Percentiles rank a stretch among this genome's conserved stretches.
phyloP scores from a whole-genome alignment of 2,329 filamentous ascomycete species.

The Leptographium galeiforme region DNA sequence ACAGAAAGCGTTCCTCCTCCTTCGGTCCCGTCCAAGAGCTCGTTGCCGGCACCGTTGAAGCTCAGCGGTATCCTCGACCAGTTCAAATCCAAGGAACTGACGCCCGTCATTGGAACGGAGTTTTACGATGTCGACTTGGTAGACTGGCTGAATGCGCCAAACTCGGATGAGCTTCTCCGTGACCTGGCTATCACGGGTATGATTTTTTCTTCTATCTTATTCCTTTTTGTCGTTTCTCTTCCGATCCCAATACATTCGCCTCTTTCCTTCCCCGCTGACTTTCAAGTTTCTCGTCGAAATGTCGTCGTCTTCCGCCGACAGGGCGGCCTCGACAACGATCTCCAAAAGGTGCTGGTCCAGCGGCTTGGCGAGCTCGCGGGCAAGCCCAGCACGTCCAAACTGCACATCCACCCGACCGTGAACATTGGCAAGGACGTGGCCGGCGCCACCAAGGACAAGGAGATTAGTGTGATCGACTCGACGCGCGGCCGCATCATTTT shows the following conservation, averaged over 20 bases:
- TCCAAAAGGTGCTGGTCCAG: conserved; percentile 9
- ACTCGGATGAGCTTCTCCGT: conserved; percentile 40
- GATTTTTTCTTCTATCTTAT: conserved; percentile 4
- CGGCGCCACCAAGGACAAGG: conserved; percentile 16
- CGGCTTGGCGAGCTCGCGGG: conserved; percentile 9
- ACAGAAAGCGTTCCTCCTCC: neutral
- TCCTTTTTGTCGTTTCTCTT: neutral
- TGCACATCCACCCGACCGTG: conserved; percentile 37
- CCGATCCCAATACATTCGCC: neutral
- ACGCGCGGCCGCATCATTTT: conserved; percentile 6
- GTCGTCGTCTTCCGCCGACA: conserved; percentile 38
- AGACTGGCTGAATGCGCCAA: conserved; percentile 38
- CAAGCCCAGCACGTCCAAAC: conserved; percentile 30
- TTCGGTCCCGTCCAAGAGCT: neutral
- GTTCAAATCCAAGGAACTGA: conserved; percentile 33
- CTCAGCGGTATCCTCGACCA: conserved; percentile 24
- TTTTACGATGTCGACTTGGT: conserved; percentile 35
- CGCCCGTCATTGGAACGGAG: conserved; percentile 42
- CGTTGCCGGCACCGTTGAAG: conserved; percentile 8
- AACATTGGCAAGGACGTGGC: conserved; percentile 3
- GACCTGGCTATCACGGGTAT: conserved; percentile 49
- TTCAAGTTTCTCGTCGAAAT: conserved; percentile 30
- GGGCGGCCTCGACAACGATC: conserved; percentile 15
- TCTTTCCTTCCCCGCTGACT: neutral
- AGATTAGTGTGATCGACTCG: conserved; percentile 35